Evolutionary conservation across 805 yeast genomes (phyloP).

Genomic region (Candida namnaoensis): DNA sequence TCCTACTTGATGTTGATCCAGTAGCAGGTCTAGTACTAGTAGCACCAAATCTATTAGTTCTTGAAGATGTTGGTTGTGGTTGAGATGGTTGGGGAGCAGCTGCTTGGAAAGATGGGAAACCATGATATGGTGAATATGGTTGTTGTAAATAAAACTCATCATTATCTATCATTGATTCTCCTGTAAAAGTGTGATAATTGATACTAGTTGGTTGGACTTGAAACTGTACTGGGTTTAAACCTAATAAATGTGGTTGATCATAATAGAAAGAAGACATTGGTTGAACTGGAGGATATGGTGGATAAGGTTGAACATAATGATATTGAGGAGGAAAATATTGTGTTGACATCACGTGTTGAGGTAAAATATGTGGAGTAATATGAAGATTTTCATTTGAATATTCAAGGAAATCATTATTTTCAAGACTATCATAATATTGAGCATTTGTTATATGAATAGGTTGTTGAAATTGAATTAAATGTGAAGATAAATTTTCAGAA

Average conservation of each 20-base stretch:
- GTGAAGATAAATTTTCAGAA: too few species aligned
- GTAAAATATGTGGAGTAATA: not conserved
- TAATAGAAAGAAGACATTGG: not conserved
- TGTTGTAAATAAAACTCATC: slow-evolving; percentile 4
- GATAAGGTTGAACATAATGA: not conserved
- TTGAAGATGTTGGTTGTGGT: not conserved
- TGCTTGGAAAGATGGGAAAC: slow-evolving; percentile 19
- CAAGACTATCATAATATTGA: slow-evolving; percentile 15
- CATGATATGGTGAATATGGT: slow-evolving; percentile 12
- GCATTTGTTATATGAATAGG: slow-evolving; percentile 16
- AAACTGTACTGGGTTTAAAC: not conserved
- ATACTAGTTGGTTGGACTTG: not conserved
- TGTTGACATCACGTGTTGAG: too few species aligned
- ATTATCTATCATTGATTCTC: slow-evolving; percentile 3
- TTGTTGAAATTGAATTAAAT: not conserved
- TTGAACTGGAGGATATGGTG: not conserved
- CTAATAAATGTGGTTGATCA: slow-evolving; percentile 2
- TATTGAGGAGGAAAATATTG: not conserved
- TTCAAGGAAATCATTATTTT: slow-evolving; percentile 6
- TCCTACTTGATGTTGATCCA: too few species aligned
- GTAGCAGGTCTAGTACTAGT: not conserved
- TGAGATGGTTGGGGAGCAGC: slow-evolving; percentile 11
- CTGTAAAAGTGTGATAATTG: slow-evolving; percentile 1
- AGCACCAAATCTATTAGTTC: not conserved
- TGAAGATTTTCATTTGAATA: not conserved